These are phyloP conservation scores for Botryotinia globosa DNA, from an alignment of 2,329 filamentous ascomycete genomes.

Conservation along the genomic window DNA sequence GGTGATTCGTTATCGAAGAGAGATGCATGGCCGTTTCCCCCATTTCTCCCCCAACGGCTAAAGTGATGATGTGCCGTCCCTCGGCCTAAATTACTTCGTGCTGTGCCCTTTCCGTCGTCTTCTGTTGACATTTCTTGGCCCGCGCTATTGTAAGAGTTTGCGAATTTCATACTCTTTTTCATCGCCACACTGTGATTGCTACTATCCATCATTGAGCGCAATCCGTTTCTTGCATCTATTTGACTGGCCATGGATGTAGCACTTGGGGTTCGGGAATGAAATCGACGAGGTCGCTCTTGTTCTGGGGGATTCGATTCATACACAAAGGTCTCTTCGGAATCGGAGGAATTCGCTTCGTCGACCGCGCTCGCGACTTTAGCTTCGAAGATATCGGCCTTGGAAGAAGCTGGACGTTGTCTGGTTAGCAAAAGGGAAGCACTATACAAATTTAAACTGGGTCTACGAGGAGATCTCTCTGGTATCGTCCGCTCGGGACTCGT, in stretches of 20 bases:
- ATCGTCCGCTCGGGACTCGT: slow-evolving; percentile 33
- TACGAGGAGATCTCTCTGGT: slow-evolving; percentile 38
- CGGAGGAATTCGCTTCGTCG: slow-evolving; percentile 92
- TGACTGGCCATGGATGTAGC: slow-evolving; percentile 80
- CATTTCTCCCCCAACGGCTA: slow-evolving; percentile 71
- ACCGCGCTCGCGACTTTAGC: slow-evolving; percentile 94
- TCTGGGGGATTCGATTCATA: slow-evolving; percentile 96
- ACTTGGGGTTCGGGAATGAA: slow-evolving; percentile 92
- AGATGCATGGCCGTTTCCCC: slow-evolving; percentile 65
- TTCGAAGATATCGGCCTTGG: slow-evolving; percentile 97
- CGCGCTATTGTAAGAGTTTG: slow-evolving; percentile 67
- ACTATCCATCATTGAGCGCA: slow-evolving; percentile 48
- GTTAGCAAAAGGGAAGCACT: slow-evolving; percentile 48
- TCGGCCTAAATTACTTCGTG: slow-evolving; percentile 57
- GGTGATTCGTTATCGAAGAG: slow-evolving; percentile 76
- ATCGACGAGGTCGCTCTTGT: slow-evolving; percentile 58
- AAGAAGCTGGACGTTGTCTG: slow-evolving; percentile 62
- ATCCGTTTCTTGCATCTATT: slow-evolving; percentile 51
- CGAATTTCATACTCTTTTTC: slow-evolving; percentile 76
- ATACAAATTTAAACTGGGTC: slow-evolving; percentile 40
- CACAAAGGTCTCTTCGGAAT: slow-evolving; percentile 97
- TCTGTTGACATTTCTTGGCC: slow-evolving; percentile 50
- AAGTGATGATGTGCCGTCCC: slow-evolving; percentile 73
- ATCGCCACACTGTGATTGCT: not conserved
- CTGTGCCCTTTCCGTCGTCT: slow-evolving; percentile 64